Percentiles rank a stretch among this genome's conserved stretches.
These are phyloP conservation scores for Colletotrichum agaves DNA, from an alignment of 2,329 filamentous ascomycete species.

Conservation along the genomic window DNA sequence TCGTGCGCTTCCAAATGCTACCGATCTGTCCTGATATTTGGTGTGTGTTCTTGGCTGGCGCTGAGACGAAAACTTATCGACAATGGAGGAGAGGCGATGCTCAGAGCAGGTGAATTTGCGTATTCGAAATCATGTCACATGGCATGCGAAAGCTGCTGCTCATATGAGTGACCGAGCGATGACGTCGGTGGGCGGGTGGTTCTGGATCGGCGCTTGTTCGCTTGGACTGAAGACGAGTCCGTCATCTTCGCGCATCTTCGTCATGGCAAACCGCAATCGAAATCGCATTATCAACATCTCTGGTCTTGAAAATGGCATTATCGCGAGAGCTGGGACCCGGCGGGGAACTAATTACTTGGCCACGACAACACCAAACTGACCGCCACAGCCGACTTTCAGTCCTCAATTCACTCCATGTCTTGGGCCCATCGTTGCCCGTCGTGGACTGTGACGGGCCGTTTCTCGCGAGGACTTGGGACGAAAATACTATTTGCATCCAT, in stretches of 20 bases:
- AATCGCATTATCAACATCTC: not conserved
- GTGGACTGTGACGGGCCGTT: not conserved
- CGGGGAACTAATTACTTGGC: too few relatives aligned
- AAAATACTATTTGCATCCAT: not conserved
- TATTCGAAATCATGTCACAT: not conserved
- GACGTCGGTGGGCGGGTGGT: constrained; percentile 33
- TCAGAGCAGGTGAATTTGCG: not conserved
- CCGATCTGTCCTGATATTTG: too few relatives aligned
- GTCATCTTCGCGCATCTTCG: not conserved
- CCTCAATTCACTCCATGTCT: not conserved
- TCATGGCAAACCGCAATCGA: not conserved
- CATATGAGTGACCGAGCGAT: constrained; percentile 35
- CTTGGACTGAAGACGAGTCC: not conserved
- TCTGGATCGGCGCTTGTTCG: constrained; percentile 31
- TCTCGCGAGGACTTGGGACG: not conserved
- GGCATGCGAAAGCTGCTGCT: not conserved
- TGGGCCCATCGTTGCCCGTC: not conserved
- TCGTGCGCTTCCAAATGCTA: not conserved
- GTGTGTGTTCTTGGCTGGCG: not conserved
- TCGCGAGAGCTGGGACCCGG: too few relatives aligned
- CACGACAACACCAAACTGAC: too few relatives aligned
- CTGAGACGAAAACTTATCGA: accelerated
- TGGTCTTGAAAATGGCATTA: not conserved
- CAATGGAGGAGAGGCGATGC: too few relatives aligned
- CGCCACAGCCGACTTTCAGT: too few relatives aligned